Evolutionary conservation across 192 early-diverging fungal species (phyloP).

Genomic region (Podila verticillata): DNA sequence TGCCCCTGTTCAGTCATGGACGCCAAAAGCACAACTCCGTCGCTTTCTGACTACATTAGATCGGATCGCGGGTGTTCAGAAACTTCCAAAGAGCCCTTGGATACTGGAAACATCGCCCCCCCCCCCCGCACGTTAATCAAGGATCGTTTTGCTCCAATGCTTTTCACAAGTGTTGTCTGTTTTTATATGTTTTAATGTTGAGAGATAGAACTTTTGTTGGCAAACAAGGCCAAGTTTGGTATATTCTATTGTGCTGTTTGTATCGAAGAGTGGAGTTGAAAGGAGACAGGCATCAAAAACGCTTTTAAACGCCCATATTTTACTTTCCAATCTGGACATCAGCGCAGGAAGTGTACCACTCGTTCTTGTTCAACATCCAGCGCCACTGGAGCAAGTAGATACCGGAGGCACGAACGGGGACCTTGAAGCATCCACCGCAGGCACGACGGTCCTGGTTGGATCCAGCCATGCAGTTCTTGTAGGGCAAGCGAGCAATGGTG

Average conservation of each 20-base stretch:
- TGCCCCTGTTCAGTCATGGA: no score
- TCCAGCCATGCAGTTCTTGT: conserved; percentile 27
- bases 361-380: conserved; percentile 48
- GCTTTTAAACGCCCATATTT: background rate
- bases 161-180: no score
- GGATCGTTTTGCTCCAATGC: no score
- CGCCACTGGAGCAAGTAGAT: conserved; percentile 46
- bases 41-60: no score
- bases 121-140: no score
- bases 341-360: conserved; percentile 53
- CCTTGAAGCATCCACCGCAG: conserved; percentile 49
- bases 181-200: no score
- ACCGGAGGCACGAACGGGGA: conserved; percentile 29
- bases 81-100: no score
- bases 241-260: background rate
- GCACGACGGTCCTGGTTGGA: conserved; percentile 8
- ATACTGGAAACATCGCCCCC: no score
- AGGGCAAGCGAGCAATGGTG: conserved; percentile 29
- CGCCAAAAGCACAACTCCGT: no score
- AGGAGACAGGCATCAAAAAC: background rate
- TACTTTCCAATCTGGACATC: conserved; percentile 7
- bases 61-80: no score
- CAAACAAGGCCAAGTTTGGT: no score
- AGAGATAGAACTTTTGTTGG: no score
- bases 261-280: background rate